These are phyloP conservation scores for Grosmannia serpens DNA, from an alignment of 2,329 filamentous ascomycete species.

Conservation along the genomic window DNA sequence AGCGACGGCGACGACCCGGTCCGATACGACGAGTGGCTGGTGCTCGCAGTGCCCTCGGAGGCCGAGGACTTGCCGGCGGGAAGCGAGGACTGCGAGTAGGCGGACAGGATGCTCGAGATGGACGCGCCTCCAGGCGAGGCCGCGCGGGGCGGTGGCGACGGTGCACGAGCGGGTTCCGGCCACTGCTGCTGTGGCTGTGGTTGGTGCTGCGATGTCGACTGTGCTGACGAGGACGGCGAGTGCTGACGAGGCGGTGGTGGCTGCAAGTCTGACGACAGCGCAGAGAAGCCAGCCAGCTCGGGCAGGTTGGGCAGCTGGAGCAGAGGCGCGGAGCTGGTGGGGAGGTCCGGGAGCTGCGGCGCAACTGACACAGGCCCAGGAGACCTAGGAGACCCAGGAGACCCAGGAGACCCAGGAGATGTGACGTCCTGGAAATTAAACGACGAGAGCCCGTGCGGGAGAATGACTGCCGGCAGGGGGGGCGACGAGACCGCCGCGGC, in stretches of 20 bases:
- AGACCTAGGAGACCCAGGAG: not conserved
- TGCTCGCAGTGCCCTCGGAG: conserved; percentile 26
- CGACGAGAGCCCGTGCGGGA: not conserved
- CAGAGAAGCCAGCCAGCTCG: not conserved
- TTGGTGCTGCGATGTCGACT: not conserved
- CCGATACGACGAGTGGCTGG: conserved; percentile 22
- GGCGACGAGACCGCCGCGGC: not conserved
- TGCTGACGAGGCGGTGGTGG: not conserved
- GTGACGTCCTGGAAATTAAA: not conserved
- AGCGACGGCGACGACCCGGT: conserved; percentile 14
- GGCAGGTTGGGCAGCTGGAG: not conserved
- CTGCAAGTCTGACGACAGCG: not conserved
- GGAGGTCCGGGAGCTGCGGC: conserved; percentile 4
- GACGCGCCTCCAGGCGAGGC: conserved; percentile 22
- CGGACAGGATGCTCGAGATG: conserved; percentile 42
- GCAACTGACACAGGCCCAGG: not conserved
- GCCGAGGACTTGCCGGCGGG: conserved; percentile 11
- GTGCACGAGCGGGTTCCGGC: not conserved
- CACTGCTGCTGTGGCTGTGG: not conserved
- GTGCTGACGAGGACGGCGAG: not conserved
- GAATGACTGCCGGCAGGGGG: not conserved
- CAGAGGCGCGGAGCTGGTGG: not conserved
- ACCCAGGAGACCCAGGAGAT: too few species aligned
- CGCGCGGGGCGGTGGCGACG: conserved; percentile 3
- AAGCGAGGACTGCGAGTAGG: conserved; percentile 29